phyloP scores from a whole-genome alignment of 768 basidiomycete species.

The Phlebiopsis gigantea region DNA sequence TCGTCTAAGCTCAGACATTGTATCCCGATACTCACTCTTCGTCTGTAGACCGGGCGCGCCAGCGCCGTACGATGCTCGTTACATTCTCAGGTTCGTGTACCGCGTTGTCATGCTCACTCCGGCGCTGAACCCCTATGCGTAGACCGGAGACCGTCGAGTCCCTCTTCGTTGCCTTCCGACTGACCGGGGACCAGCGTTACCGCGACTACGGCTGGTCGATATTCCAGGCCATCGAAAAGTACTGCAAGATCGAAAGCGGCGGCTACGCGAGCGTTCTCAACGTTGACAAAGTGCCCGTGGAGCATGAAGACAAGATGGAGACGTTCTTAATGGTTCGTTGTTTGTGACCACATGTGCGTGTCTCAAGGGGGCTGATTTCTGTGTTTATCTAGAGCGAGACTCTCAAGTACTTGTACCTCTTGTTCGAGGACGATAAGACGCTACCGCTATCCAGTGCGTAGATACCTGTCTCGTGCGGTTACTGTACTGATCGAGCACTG shows the following conservation, averaged over 20 bases:
- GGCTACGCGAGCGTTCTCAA: conserved; percentile 84
- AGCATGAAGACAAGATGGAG: conserved; percentile 88
- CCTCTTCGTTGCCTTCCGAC: conserved; percentile 85
- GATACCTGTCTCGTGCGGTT: neutral
- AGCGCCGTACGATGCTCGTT: conserved; percentile 75
- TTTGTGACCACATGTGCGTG: neutral
- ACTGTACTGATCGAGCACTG: conserved; percentile 6
- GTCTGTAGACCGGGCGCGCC: conserved; percentile 19
- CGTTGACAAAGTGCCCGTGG: conserved; percentile 70
- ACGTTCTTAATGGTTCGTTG: conserved; percentile 80
- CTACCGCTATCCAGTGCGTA: conserved; percentile 68
- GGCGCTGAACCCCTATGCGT: neutral
- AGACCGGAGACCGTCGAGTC: conserved; percentile 95
- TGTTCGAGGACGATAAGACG: conserved; percentile 73
- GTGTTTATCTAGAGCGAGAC: conserved; percentile 71
- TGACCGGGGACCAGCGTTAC: conserved; percentile 80
- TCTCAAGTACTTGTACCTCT: conserved; percentile 83
- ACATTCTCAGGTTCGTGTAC: conserved; percentile 73
- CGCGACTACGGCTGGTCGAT: conserved; percentile 84
- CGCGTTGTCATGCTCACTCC: neutral
- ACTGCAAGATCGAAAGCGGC: conserved; percentile 71
- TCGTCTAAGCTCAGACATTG: neutral
- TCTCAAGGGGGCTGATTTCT: neutral
- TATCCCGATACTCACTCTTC: neutral
- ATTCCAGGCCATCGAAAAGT: conserved; percentile 82